Evolutionary conservation across 306 rosid genomes (phyloP), one percentile per base, ranked within the genome.

Genomic region (Malus sieversii): DNA sequence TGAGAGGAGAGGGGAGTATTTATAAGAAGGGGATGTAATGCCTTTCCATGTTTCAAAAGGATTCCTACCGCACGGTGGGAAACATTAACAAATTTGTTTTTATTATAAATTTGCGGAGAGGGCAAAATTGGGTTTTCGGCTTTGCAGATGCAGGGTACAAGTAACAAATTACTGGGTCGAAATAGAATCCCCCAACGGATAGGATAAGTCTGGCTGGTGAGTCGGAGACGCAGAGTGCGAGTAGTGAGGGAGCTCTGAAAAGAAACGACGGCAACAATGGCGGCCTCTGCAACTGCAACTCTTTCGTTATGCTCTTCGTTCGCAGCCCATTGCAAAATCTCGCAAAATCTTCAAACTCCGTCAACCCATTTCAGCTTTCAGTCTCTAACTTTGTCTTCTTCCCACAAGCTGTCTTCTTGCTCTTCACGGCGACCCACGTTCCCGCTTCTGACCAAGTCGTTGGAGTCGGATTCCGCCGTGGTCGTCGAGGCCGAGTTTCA

Each of bases 301-400:
- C 85, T 89, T 71, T 88, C 96, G 10, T 67, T 89, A 4, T 95
- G 88, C 81, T 70, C 96, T 78, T 72, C 90, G 30, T 85, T 92
- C 67, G 69, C 89, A 4, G 22, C 88, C 76, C 90, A 85, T 10
- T 91, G 91, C 84, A 62, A 75, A 58, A 20, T 92, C 90, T 81
- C 92, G 5, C 76, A 62, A 14, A 81, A 59, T 18, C n/a, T n/a
- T 66, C 84, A 83, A 73, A 20, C n/a, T 63, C 69, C 73, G 3
- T 16, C 58, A 4, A 14, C 75, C 72, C 72, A 70, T 72, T 78
- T 78, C 75, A 20, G 69, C 68, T 80, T 77, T 66, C 88, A 58
- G 20, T 80, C 86, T 38, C 80, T 81, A 52, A 74, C 87, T 65
- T 85, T 90, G 66, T 78, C 85, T 35, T 73, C 87, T 71, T 65